Conservation (phyloP, 495 filamentous ascomycete genomes). For the Lentithecium fluviatile region DNA sequence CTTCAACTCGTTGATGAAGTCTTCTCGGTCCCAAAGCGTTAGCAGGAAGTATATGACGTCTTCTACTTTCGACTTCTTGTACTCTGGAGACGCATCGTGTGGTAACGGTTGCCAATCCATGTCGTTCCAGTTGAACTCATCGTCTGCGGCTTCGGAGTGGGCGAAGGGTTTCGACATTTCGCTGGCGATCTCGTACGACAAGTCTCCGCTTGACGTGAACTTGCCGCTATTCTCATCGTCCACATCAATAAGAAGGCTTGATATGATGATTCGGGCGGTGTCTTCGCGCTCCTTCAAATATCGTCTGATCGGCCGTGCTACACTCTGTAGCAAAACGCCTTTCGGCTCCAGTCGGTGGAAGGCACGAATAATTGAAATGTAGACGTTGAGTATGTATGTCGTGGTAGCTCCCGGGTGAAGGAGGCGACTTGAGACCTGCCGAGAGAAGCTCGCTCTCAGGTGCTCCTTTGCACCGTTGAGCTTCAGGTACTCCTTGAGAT, state of each 20-base stretch:
- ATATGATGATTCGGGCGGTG: slow-evolving; percentile 81
- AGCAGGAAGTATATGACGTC: slow-evolving; percentile 93
- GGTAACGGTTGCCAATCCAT: slow-evolving; percentile 91
- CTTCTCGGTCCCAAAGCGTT: slow-evolving; percentile 80
- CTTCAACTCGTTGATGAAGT: slow-evolving; percentile 92
- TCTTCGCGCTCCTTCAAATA: slow-evolving; percentile 95
- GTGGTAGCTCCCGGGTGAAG: slow-evolving; percentile 89
- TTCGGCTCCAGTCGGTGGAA: slow-evolving; percentile 89
- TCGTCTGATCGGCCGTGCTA: slow-evolving; percentile 76
- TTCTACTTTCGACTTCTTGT: slow-evolving; percentile 79
- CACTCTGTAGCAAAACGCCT: slow-evolving; percentile 83
- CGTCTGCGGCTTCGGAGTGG: slow-evolving; percentile 50
- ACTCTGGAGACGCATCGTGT: slow-evolving; percentile 87
- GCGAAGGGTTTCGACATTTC: slow-evolving; percentile 66
- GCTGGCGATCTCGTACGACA: slow-evolving; percentile 70
- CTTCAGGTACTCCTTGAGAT: slow-evolving; percentile 63
- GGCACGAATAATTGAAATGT: slow-evolving; percentile 87
- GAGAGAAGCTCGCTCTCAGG: slow-evolving; percentile 71
- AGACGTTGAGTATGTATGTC: slow-evolving; percentile 80
- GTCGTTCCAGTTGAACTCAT: slow-evolving; percentile 83
- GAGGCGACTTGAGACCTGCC: slow-evolving; percentile 65
- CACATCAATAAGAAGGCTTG: slow-evolving; percentile 73
- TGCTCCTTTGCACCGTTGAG: slow-evolving; percentile 56
- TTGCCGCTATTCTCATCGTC: slow-evolving; percentile 44
- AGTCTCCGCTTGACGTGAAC: slow-evolving; percentile 45